Percentiles rank a stretch among this genome's conserved stretches.
Evolutionary conservation across 2,329 filamentous ascomycete genomes (phyloP).

Genomic region (Ophiostoma pallidulum): DNA sequence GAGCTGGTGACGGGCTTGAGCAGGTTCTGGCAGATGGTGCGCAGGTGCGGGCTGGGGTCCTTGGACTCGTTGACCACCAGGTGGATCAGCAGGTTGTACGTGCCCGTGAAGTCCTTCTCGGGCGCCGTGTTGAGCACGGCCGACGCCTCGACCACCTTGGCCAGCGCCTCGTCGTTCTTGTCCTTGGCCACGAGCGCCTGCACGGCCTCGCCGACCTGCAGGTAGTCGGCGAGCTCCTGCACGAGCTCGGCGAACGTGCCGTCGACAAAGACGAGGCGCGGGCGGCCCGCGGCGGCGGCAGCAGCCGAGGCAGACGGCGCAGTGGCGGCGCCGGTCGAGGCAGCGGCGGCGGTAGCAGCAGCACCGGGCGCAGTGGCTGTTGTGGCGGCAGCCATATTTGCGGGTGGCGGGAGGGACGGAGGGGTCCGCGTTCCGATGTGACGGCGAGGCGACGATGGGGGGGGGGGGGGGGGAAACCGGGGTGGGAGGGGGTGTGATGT

Average conservation of each 20-base stretch:
- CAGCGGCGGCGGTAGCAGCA: too few relatives aligned
- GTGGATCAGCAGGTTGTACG: conserved; percentile 95
- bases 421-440: too few relatives aligned
- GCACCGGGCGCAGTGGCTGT: too few relatives aligned
- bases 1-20: conserved; percentile 78
- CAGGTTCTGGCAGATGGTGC: conserved; percentile 81
- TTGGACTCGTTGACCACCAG: conserved; percentile 72
- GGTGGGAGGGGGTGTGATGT: too few relatives aligned
- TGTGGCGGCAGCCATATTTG: too few relatives aligned
- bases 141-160: conserved; percentile 59
- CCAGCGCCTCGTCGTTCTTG: conserved; percentile 78
- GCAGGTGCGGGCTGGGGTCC: conserved; percentile 77
- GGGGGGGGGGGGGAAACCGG: too few relatives aligned
- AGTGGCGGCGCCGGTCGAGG: too few relatives aligned
- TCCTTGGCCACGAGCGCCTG: conserved; percentile 62
- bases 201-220: conserved; percentile 74
- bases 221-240: conserved; percentile 88
- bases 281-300: conserved; percentile 25
- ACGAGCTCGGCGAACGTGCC: conserved; percentile 88
- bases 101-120: conserved; percentile 36
- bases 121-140: too few relatives aligned
- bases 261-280: conserved; percentile 68
- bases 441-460: too few relatives aligned
- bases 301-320: conserved; percentile 6
- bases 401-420: too few relatives aligned